Evolutionary conservation across 148 eudicot species (phyloP), one percentile per base, ranked within the genome.

Genomic region (Vaccinium vitisidaea): DNA sequence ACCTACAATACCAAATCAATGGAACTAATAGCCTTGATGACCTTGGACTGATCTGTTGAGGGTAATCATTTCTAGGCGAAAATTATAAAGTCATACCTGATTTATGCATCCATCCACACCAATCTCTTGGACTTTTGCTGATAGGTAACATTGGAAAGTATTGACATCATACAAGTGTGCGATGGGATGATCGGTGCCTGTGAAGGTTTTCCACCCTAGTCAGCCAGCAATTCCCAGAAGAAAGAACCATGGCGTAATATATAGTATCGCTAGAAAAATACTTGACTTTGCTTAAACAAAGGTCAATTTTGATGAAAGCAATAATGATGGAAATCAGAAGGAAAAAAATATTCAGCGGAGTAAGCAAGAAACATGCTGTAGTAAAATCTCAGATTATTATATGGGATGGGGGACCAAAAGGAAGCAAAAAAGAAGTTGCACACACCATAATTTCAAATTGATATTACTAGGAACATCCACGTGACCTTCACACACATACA

Each of bases 111-210:
- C 94, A 83, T 89, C 89, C 56, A 80, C 86, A 87, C 90, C 91
- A 65, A 91, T 78, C 65, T 93, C 97, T 77, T 88, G 93, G 67
- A 88, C 87, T 87, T 88, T 87, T 84, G 93, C 88, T 75, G 98
- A 89, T 80, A 95, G 87, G 87, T 92, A 95, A 83, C 97, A 95
- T 83, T 95, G 94, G 75, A 93, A 95, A 76, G 98, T 94, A 80
- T 91, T 95, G 86, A 94, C 88, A 88, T 95, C 97, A 53, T 95
- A 95, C 87, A 95, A 88, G 87, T 95, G 98, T 63, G 95, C 91
- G 85, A 92, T 90, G 59, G 88, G 90, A 89, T 94, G 98, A 90
- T 95, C 97, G 43, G 98, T 95, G 81, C 98, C 98, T 94, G 94
- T 85, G 88, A 86, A 69, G 25, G 46, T 36, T 84, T 25, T 75